Conservation (phyloP, 2,329 filamentous ascomycete genomes). For the Xylariaceae sp. region DNA sequence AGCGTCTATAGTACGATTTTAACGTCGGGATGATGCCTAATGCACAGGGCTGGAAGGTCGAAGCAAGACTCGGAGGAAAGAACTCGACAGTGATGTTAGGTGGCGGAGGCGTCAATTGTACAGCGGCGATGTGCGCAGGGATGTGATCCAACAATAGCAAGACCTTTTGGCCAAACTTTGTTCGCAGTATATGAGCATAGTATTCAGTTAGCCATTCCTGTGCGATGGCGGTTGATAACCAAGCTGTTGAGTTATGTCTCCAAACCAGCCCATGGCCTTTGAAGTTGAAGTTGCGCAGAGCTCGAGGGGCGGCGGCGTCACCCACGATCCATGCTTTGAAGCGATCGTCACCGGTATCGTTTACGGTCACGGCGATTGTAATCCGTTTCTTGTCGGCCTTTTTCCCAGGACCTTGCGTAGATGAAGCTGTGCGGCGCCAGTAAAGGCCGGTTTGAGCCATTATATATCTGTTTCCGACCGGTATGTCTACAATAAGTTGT, state of each 20-base stretch:
- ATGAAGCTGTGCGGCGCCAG: background rate
- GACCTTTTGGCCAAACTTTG: background rate
- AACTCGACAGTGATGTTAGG: conserved; percentile 1
- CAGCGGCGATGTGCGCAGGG: background rate
- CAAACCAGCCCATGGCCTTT: background rate
- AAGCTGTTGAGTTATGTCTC: background rate
- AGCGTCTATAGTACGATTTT: background rate
- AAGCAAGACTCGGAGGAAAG: background rate
- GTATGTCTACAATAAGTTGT: background rate
- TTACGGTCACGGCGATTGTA: background rate
- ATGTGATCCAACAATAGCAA: background rate
- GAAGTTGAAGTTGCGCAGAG: conserved; percentile 1
- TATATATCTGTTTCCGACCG: background rate
- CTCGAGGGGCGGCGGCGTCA: background rate
- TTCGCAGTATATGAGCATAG: background rate
- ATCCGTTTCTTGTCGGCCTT: background rate
- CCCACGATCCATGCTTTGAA: background rate
- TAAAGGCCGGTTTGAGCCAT: background rate
- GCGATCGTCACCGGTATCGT: background rate
- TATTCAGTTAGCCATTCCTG: background rate
- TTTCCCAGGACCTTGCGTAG: background rate
- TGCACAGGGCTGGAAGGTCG: background rate
- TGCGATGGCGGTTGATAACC: background rate
- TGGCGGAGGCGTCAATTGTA: background rate
- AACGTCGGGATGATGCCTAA: background rate